Percentiles rank a stretch among this genome's conserved stretches.
These are phyloP conservation scores for Carex cristatella DNA, from an alignment of 176 grass and related monocot species.

Conservation along the genomic window DNA sequence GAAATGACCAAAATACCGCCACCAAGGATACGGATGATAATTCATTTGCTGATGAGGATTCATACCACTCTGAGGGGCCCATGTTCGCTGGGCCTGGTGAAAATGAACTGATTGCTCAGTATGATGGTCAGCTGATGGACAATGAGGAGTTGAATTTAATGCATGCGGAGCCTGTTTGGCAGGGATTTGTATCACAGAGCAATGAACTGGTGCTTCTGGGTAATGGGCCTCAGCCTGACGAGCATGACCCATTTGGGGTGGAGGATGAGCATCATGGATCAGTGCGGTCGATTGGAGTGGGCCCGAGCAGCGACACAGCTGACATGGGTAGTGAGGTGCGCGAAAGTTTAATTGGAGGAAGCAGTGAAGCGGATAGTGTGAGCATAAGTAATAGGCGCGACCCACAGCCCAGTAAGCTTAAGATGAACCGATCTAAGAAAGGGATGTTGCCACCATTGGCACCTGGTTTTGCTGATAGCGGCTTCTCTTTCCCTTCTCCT, in stretches of 20 bases:
- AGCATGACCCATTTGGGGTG: conserved; percentile 74
- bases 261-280: conserved; percentile 99
- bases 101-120: conserved; percentile 76
- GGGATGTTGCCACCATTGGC: conserved; percentile 30
- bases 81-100: conserved; percentile 30
- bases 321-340: conserved; percentile 96
- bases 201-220: conserved; percentile 77
- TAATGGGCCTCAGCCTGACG: conserved; percentile 59
- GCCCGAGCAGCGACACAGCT: conserved; percentile 91
- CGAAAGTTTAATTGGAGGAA: conserved; percentile 94
- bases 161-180: conserved; percentile 92
- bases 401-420: conserved; percentile 42
- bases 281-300: conserved; percentile 91
- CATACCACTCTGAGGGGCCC: conserved; percentile 72
- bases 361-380: conserved; percentile 87
- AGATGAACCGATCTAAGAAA: conserved; percentile 39
- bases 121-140: conserved; percentile 85
- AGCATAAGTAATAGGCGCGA: conserved; percentile 50
- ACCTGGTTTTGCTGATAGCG: conserved; percentile 33
- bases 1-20: conserved; percentile 41
- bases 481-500: conserved; percentile 81
- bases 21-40: conserved; percentile 77
- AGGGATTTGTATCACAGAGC: conserved; percentile 87
- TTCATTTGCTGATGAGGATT: conserved; percentile 91
- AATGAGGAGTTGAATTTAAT: conserved; percentile 94